A percentile compares a stretch with the other conserved stretches of the same genome.
These are phyloP conservation scores for Wickerhamomyces kurtzmanii DNA, from an alignment of 805 yeast genomes.

Conservation along the genomic window DNA sequence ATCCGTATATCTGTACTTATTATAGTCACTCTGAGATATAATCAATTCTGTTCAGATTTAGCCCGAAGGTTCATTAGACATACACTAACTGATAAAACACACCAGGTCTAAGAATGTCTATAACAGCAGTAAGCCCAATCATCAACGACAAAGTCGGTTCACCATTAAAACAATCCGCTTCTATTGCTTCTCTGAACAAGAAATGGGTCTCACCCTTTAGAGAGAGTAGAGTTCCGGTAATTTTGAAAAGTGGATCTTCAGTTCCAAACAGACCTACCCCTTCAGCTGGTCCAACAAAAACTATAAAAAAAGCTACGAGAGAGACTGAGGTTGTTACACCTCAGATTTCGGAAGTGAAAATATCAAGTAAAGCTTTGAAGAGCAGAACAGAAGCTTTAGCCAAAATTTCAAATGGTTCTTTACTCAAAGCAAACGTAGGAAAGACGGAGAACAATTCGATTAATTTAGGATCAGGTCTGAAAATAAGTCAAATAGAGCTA, in stretches of 20 bases:
- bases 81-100: too few relatives aligned
- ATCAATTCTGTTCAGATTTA: too few relatives aligned
- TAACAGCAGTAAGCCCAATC: too few relatives aligned
- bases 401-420: constrained; percentile 1
- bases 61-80: too few relatives aligned
- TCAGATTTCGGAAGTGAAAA: constrained; percentile 1
- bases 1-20: too few relatives aligned
- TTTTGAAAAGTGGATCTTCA: not conserved
- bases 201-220: constrained; percentile 20
- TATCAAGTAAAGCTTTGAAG: not conserved
- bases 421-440: constrained; percentile 10
- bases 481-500: constrained; percentile 15
- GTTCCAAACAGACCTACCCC: constrained; percentile 1
- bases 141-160: not conserved
- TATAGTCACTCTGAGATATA: too few relatives aligned
- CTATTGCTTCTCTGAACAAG: too few relatives aligned
- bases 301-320: not conserved
- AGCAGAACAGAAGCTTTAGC: not conserved
- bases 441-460: too few relatives aligned
- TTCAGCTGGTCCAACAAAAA: constrained; percentile 2
- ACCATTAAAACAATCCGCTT: not conserved
- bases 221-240: constrained; percentile 4
- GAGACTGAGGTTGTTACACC: not conserved
- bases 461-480: constrained; percentile 19
- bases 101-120: too few relatives aligned